A percentile compares a stretch with the other conserved stretches of the same genome.
phyloP scores from a whole-genome alignment of 1,284 basidiomycete species.

The Exobasidium cylindrosporum region DNA sequence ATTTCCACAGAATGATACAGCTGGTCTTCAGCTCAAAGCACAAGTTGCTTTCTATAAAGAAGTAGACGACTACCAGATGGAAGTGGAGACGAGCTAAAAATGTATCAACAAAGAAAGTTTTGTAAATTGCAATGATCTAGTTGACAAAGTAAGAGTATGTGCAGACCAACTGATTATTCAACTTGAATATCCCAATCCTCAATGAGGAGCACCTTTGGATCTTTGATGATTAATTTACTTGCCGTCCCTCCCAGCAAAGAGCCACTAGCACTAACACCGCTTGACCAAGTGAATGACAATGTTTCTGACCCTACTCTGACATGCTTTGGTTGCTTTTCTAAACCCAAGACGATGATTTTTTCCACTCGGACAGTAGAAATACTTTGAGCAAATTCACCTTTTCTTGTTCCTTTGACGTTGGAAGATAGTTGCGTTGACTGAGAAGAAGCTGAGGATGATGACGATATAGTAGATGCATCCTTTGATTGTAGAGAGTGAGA shows the following conservation, averaged over 20 bases:
- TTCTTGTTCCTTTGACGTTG: background rate
- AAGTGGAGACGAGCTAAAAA: too few species aligned
- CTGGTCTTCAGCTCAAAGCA: too few species aligned
- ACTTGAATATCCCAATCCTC: slow-evolving; percentile 42
- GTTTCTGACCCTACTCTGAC: background rate
- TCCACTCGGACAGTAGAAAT: slow-evolving; percentile 44
- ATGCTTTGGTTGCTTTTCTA: slow-evolving; percentile 20
- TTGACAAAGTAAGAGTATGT: too few species aligned
- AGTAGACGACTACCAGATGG: too few species aligned
- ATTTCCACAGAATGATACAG: too few species aligned
- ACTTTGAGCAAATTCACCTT: slow-evolving; percentile 38
- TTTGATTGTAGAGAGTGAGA: background rate
- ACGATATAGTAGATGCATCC: background rate
- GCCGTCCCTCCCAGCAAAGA: slow-evolving; percentile 21
- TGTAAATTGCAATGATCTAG: too few species aligned
- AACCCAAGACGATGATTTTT: slow-evolving; percentile 46
- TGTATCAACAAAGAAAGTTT: too few species aligned
- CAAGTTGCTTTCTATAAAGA: too few species aligned
- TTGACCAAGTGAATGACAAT: slow-evolving; percentile 36
- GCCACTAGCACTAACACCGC: slow-evolving; percentile 16
- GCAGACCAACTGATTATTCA: too few species aligned
- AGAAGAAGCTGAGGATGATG: background rate
- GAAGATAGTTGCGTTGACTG: background rate
- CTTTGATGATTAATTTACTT: slow-evolving; percentile 42
- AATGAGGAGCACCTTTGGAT: slow-evolving; percentile 35